A percentile compares a stretch with the other conserved stretches of the same genome.
These are phyloP conservation scores for Chrysosporium keratinophilum DNA, from an alignment of 2,329 filamentous ascomycete genomes.

Conservation along the genomic window DNA sequence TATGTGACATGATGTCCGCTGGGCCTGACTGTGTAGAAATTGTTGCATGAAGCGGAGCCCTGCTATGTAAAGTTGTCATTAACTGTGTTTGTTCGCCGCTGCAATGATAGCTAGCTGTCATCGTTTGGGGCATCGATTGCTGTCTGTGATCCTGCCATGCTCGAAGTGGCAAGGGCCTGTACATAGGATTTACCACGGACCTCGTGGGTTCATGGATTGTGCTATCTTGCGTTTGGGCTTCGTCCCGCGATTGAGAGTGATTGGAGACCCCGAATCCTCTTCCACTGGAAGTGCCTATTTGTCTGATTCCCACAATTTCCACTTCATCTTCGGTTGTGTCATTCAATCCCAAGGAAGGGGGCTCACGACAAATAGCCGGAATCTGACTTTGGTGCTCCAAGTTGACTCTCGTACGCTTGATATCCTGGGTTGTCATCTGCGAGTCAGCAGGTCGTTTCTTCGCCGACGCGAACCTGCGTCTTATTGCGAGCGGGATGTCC, in stretches of 20 bases:
- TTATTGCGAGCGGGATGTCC: slow-evolving; percentile 17
- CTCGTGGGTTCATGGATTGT: neutral
- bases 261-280: neutral
- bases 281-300: neutral
- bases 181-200: neutral
- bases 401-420: neutral
- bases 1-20: neutral
- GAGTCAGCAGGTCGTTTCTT: slow-evolving; percentile 1
- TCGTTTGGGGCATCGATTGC: neutral
- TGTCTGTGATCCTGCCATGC: neutral
- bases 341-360: neutral
- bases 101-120: neutral
- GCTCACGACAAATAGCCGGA: neutral
- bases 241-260: neutral
- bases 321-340: neutral
- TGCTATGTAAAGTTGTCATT: neutral
- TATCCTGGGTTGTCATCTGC: neutral
- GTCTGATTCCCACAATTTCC: neutral
- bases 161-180: neutral
- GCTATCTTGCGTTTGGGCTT: neutral
- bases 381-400: neutral
- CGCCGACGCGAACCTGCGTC: slow-evolving; percentile 2
- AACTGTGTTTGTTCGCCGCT: neutral
- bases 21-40: neutral
- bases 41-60: neutral